A percentile compares a stretch with the other conserved stretches of the same genome.
Evolutionary conservation across 2,329 filamentous ascomycete genomes (phyloP).

Genomic region (Elsinoe ampelina): DNA sequence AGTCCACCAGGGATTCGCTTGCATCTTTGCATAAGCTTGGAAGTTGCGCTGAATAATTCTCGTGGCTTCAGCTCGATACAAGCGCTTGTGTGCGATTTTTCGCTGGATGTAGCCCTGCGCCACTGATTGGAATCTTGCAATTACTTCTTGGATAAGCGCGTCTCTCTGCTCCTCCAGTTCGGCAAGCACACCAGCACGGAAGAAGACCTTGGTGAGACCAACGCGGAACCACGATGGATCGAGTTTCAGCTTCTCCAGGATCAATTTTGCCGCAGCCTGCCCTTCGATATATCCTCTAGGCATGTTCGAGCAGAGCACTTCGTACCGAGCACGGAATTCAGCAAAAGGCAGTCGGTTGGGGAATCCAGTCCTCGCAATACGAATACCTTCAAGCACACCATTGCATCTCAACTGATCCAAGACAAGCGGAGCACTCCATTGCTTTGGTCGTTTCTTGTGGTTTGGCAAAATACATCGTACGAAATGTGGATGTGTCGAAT

Average conservation of each 20-base stretch:
- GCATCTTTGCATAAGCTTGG: constrained; percentile 79
- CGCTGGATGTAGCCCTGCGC: constrained; percentile 84
- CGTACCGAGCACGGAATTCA: constrained; percentile 92
- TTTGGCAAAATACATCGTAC: constrained; percentile 96
- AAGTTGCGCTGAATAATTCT: constrained; percentile 93
- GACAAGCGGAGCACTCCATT: constrained; percentile 84
- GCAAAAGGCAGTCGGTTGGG: constrained; percentile 86
- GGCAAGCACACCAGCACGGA: constrained; percentile 87
- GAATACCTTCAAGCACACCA: constrained; percentile 96
- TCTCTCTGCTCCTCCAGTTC: constrained; percentile 96
- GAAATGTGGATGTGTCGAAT: constrained; percentile 96
- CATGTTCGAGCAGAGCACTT: constrained; percentile 82
- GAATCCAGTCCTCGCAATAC: constrained; percentile 93
- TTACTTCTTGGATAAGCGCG: constrained; percentile 83
- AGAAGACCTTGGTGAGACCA: constrained; percentile 95
- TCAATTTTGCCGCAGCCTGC: constrained; percentile 72
- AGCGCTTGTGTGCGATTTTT: constrained; percentile 78
- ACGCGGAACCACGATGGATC: constrained; percentile 85
- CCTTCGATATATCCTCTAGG: constrained; percentile 87
- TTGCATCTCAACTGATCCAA: constrained; percentile 97
- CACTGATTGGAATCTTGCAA: constrained; percentile 85
- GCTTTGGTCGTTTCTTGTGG: constrained; percentile 93
- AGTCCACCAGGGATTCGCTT: constrained; percentile 94
- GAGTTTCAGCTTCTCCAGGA: constrained; percentile 79
- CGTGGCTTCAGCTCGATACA: constrained; percentile 91